phyloP scores from a whole-genome alignment of 2,329 filamentous ascomycete genomes.

The Aspergillus sergii region DNA sequence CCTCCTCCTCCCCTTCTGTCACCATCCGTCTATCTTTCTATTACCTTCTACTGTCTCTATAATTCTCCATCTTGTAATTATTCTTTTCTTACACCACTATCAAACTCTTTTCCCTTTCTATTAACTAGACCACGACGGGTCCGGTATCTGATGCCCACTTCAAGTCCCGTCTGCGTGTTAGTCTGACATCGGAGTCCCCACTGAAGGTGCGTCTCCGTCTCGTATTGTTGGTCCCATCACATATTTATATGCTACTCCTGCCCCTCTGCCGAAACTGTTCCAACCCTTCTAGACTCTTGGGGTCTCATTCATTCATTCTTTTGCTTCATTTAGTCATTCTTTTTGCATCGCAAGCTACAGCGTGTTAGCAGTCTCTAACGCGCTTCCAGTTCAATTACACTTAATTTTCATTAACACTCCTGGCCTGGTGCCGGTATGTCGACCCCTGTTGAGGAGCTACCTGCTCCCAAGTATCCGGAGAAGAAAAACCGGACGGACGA shows the following conservation, averaged over 20 bases:
- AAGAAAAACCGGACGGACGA: conserved; percentile 28
- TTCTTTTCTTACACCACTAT: neutral
- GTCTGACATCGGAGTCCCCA: neutral
- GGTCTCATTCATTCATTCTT: conserved; percentile 1
- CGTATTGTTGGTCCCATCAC: neutral
- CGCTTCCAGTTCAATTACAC: conserved; percentile 1
- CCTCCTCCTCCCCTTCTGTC: neutral
- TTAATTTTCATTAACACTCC: neutral
- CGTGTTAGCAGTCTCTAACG: neutral
- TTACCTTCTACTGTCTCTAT: neutral
- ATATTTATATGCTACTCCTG: conserved; percentile 1
- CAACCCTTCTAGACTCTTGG: neutral
- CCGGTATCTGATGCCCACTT: neutral
- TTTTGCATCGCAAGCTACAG: neutral
- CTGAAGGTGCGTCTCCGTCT: neutral
- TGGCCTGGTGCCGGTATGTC: conserved; percentile 40
- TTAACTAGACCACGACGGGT: neutral
- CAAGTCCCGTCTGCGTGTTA: neutral
- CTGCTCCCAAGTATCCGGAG: conserved; percentile 26
- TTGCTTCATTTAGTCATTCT: conserved; percentile 6
- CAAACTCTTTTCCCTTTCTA: neutral
- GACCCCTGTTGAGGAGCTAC: conserved; percentile 34
- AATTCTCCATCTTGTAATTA: neutral
- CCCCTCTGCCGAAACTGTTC: neutral
- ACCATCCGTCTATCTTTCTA: neutral